phyloP scores from a whole-genome alignment of 192 early-diverging fungal genomes.

The Umbelopsis sp. region DNA sequence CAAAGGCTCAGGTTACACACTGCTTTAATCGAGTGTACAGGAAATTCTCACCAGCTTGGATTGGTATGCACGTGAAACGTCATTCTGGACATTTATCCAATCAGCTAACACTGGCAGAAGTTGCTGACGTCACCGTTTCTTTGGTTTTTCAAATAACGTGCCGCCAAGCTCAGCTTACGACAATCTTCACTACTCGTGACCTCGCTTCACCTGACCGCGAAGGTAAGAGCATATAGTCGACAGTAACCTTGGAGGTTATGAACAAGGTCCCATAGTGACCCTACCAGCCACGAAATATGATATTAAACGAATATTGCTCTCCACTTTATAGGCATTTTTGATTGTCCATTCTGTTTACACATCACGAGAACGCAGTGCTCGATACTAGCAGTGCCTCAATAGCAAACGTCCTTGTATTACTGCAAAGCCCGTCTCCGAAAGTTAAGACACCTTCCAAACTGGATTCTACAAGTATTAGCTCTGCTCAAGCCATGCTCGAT shows the following conservation, averaged over 20 bases:
- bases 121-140: neutral
- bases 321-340: neutral
- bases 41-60: neutral
- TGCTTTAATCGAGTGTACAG: neutral
- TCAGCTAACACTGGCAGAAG: neutral
- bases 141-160: constrained; percentile 14
- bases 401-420: constrained; percentile 16
- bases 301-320: neutral
- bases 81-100: neutral
- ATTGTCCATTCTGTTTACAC: constrained; percentile 20
- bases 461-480: constrained; percentile 20
- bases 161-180: constrained; percentile 1
- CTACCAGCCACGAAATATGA: no score
- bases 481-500: constrained; percentile 23
- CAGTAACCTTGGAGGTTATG: no score
- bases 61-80: constrained; percentile 13
- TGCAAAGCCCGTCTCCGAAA: constrained; percentile 18
- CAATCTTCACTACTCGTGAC: constrained; percentile 22
- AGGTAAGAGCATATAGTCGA: neutral
- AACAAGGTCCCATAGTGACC: no score
- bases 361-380: constrained; percentile 23
- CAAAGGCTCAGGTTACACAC: neutral
- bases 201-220: constrained; percentile 24
- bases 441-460: constrained; percentile 10
- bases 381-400: constrained; percentile 15